Conservation (phyloP, 2,329 filamentous ascomycete genomes). For the Aureobasidium subglaciale region DNA sequence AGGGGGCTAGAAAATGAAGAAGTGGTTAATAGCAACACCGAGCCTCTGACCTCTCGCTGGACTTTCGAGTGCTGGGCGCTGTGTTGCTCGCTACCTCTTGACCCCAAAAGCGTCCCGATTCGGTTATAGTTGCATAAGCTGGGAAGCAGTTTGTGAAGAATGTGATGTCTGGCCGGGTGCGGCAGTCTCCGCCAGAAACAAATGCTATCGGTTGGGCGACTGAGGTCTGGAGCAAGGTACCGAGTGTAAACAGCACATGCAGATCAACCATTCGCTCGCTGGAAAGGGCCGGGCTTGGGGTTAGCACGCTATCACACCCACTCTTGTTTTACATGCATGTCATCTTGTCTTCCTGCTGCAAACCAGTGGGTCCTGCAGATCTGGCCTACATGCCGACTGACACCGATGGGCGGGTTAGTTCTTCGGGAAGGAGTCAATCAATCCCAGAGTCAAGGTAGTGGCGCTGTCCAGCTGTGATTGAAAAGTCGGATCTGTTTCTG, state of each 20-base stretch:
- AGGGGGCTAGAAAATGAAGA: too few species aligned
- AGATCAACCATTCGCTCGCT: not conserved
- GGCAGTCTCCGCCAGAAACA: too few species aligned
- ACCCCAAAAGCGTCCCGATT: too few species aligned
- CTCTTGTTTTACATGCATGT: slow-evolving; percentile 8
- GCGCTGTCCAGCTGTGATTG: slow-evolving; percentile 5
- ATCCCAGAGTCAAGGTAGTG: slow-evolving; percentile 14
- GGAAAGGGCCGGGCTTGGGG: not conserved
- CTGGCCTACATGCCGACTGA: not conserved
- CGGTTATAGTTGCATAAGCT: too few species aligned
- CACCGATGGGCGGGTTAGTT: not conserved
- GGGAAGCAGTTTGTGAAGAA: too few species aligned
- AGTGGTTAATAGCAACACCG: too few species aligned
- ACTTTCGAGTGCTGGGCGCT: too few species aligned
- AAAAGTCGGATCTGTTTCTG: not conserved
- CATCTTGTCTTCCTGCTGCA: slow-evolving; percentile 15
- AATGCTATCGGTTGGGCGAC: too few species aligned
- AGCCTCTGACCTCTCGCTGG: too few species aligned
- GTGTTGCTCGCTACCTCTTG: too few species aligned
- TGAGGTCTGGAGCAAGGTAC: too few species aligned
- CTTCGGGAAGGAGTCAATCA: slow-evolving; percentile 1
- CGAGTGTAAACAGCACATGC: slow-evolving; percentile 7
- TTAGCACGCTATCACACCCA: not conserved
- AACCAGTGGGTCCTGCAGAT: slow-evolving; percentile 17
- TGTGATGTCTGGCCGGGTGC: too few species aligned